Base-by-base conservation (phyloP, 2,329 filamentous ascomycete species). In the Fusarium ambrosium region DNA sequence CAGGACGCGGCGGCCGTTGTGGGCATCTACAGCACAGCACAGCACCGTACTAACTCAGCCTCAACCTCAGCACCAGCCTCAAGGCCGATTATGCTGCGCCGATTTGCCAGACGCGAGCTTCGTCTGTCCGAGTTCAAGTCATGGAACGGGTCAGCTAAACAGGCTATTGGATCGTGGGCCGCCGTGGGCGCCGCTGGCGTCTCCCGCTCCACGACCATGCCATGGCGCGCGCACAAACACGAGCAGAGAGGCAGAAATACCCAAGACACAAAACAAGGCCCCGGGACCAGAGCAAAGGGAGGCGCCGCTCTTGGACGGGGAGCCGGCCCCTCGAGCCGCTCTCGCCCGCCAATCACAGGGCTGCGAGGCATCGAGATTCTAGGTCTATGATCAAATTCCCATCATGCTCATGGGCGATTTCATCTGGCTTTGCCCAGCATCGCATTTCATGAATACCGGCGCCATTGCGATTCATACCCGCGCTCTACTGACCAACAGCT, bases 341-440 rank as follows among this genome's bases (percentile, higher is more conserved):
- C 56, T 66, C 56, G 18, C 64, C 64, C 13, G 41, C 69, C 71
- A 69, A 68, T 70, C 51, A 53, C 29, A 61, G 29, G 39, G 29
- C 68, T 66, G 61, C 41, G 32, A 69, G 64, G 65, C 55, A 79
- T 78, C 75, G 73, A 78, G 77, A 77, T 77, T 78, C 67, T 64
- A 71, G 66, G 55, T 62, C 63, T 62, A 29, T 34, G 51, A 56
- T 39, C 53, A 45, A 77, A 79, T 77, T 79, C 75, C 77, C 77
- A 78, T 78, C 48, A 56, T 68, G 20, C 37, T 64, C 32, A 72
- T 73, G 68, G 69, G 62, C 62, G 61, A 78, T 77, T 72, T 62
- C 37, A 55, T 62, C 51, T 55, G 66, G 45, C 58, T 34, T 64
- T 39, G 63, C 58, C 60, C 56, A 65, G 39, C 45, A 68, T 61